These are phyloP conservation scores for Akanthomyces uredinophilus DNA, from an alignment of 2,329 filamentous ascomycete species.

Conservation along the genomic window DNA sequence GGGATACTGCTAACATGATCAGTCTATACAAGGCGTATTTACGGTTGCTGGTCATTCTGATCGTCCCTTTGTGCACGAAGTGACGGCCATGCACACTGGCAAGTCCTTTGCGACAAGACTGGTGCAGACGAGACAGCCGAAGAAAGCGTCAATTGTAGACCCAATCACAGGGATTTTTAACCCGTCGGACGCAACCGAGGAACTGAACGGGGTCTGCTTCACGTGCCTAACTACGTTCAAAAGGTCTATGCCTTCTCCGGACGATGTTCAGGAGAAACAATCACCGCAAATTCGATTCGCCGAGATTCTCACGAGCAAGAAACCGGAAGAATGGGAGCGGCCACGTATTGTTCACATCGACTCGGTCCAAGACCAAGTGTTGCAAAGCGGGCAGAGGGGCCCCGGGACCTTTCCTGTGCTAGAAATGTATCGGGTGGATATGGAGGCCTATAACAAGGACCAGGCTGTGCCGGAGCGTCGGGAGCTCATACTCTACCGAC, in stretches of 20 bases:
- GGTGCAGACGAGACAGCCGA: slow-evolving; percentile 45
- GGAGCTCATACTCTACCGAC: slow-evolving; percentile 46
- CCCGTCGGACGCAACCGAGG: slow-evolving; percentile 32
- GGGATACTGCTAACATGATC: not conserved
- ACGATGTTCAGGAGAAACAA: slow-evolving; percentile 32
- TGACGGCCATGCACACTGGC: slow-evolving; percentile 39
- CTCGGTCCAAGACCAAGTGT: slow-evolving; percentile 27
- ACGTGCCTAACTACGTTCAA: slow-evolving; percentile 50
- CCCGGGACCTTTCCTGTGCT: slow-evolving; percentile 44
- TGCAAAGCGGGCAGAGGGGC: slow-evolving; percentile 28
- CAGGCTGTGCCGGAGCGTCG: slow-evolving; percentile 39
- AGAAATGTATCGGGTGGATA: slow-evolving; percentile 52
- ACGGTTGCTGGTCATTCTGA: slow-evolving; percentile 41
- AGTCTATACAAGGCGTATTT: slow-evolving; percentile 55
- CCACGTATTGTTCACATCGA: slow-evolving; percentile 44
- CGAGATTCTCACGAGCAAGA: slow-evolving; percentile 32
- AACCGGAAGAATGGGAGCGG: slow-evolving; percentile 38
- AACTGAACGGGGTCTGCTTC: slow-evolving; percentile 42
- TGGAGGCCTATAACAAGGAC: slow-evolving; percentile 39
- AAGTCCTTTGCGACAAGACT: slow-evolving; percentile 45
- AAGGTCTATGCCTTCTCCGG: slow-evolving; percentile 30
- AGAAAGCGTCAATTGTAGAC: slow-evolving; percentile 28
- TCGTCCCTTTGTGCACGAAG: slow-evolving; percentile 49
- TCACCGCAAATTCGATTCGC: slow-evolving; percentile 40
- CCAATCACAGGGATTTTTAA: slow-evolving; percentile 34